These are phyloP conservation scores for Buxus sempervirens DNA, from an alignment of 164 flowering plant species.

Conservation along the genomic window DNA sequence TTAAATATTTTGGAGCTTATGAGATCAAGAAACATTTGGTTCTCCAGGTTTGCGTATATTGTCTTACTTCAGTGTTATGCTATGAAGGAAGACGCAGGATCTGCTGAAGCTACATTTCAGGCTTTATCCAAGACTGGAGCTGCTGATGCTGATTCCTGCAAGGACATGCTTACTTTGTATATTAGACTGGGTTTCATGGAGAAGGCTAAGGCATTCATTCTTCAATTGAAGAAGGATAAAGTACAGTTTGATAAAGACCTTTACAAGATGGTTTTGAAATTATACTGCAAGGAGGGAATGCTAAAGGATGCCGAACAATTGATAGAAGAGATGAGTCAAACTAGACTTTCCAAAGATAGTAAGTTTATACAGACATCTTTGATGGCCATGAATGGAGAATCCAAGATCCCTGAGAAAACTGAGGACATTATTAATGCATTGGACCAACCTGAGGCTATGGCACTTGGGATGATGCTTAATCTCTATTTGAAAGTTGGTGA, in stretches of 20 bases:
- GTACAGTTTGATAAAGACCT: constrained; percentile 70
- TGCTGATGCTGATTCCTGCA: constrained; percentile 63
- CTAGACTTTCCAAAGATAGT: constrained; percentile 22
- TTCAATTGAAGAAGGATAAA: constrained; percentile 45
- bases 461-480: constrained; percentile 49
- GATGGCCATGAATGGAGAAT: constrained; percentile 33
- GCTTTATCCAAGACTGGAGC: constrained; percentile 60
- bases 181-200: constrained; percentile 42
- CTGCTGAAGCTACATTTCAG: constrained; percentile 70
- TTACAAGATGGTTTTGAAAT: constrained; percentile 47
- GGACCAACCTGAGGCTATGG: constrained; percentile 39
- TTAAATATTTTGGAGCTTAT: constrained; percentile 51
- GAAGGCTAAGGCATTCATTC: constrained; percentile 62
- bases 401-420: constrained; percentile 19
- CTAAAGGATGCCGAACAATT: constrained; percentile 48
- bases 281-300: constrained; percentile 74
- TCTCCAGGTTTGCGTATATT: constrained; percentile 64
- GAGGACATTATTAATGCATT: constrained; percentile 22
- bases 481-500: constrained; percentile 46
- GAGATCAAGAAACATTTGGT: constrained; percentile 59
- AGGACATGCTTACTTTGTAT: constrained; percentile 70
- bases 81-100: constrained; percentile 49
- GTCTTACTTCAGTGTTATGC: constrained; percentile 69
- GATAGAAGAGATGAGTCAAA: constrained; percentile 40
- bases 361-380: constrained; percentile 43